Base-by-base conservation (phyloP, 768 basidiomycete genomes). In the Piloderma croceum region DNA sequence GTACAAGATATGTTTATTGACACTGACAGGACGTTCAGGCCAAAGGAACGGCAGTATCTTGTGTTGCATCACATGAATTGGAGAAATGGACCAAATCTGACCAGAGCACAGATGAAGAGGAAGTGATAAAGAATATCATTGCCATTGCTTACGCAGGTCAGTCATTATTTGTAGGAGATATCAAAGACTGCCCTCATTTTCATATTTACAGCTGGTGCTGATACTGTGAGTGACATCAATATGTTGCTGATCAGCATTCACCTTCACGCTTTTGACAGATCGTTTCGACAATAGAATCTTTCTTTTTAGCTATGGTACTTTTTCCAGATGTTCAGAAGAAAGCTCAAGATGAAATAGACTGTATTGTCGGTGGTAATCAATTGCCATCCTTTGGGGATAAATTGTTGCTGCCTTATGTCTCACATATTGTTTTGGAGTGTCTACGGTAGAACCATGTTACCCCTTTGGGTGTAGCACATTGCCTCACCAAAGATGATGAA, bases 401-500 rank as follows among this genome's bases (percentile, higher is more conserved):
- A 10, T 20, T 9, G 20, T 31, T 32, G 21, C 36, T 54, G 32
- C 43, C 48, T 5, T 54, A 54, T 27, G 29, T 49, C 17, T 25
- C 31, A 7, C 45, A 48, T 7, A 29, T 52, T n/a, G 18, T 38
- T 15, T 49, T 49, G 19, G 53, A 54, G 35, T 40, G 44, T 13
- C 17, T 34, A 11, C 36, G 43, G 10, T 51, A 43, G 43, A 20
- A 29, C 20, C 44, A 32, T 10, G 23, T 33, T 19, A 39, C 36
- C 3, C 27, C 27, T 29, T 29, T 29, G 27, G 27, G 64, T 5
- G 47, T 59, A 1, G 52, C 59, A 3, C 65, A 66, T 35, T 37
- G 50, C 13, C 37, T 47, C 2, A 51, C 45, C 3, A 53, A 56
- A 25, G 48, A 64, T 39, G 62, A 62, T 43, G 44, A 56, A 7